phyloP scores from a whole-genome alignment of 129 eudicot genomes.

The Tagetes patula region DNA sequence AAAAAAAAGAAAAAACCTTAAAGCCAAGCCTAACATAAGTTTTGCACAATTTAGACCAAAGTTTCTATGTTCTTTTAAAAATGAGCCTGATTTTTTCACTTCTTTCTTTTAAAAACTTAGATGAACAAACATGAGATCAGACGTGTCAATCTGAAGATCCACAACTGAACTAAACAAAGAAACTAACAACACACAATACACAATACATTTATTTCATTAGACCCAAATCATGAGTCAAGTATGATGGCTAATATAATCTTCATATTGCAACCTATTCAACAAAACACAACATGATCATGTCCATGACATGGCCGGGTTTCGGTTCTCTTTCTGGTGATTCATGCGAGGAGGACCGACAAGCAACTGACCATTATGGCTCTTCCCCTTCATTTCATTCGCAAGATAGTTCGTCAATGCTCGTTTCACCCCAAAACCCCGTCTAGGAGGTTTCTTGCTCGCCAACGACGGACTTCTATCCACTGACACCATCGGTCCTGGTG shows the following conservation, averaged over 20 bases:
- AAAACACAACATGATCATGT: constrained; percentile 7
- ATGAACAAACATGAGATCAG: too few species aligned
- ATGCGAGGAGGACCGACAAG: constrained; percentile 39
- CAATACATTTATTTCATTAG: too few species aligned
- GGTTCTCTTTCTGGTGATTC: constrained; percentile 41
- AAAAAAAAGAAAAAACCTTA: too few species aligned
- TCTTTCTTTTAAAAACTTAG: too few species aligned
- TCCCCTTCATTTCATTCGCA: constrained; percentile 66
- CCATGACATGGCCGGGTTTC: constrained; percentile 31
- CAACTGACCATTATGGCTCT: constrained; percentile 34
- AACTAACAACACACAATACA: too few species aligned
- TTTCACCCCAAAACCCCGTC: constrained; percentile 86
- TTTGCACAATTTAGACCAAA: too few species aligned
- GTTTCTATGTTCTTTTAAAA: too few species aligned
- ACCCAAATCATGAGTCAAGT: background rate
- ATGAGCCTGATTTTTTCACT: too few species aligned
- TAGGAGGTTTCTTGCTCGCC: constrained; percentile 50
- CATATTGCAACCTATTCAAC: constrained; percentile 19
- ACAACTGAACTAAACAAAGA: too few species aligned
- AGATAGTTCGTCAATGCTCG: constrained; percentile 76
- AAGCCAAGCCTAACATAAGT: too few species aligned
- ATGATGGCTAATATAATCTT: constrained; percentile 31
- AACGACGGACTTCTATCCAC: constrained; percentile 68
- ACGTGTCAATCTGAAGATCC: too few species aligned
- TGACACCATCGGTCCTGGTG: constrained; percentile 54